Evolutionary conservation across 2,329 filamentous ascomycete species (phyloP).

Genomic region (Colletotrichum melonis): DNA sequence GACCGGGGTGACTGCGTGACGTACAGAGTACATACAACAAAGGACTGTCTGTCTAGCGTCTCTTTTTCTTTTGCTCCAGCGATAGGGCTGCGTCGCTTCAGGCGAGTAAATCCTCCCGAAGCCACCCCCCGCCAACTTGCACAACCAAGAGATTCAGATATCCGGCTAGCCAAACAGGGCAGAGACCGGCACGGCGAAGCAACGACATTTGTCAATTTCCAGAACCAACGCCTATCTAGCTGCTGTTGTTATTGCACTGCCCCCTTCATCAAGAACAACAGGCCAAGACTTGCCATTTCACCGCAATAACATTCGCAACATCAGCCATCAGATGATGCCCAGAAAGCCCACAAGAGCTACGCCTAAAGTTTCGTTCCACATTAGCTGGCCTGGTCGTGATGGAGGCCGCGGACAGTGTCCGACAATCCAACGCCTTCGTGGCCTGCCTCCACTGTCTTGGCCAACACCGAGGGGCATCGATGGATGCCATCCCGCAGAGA

Average conservation of each 20-base stretch:
- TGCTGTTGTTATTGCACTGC: not conserved
- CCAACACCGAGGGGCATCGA: not conserved
- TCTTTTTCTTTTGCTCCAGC: not conserved
- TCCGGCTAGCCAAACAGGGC: not conserved
- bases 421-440: not conserved
- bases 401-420: not conserved
- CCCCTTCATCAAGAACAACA: not conserved
- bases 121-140: not conserved
- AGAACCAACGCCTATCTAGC: not conserved
- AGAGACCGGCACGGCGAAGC: not conserved
- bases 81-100: not conserved
- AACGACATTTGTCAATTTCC: not conserved
- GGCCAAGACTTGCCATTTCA: not conserved
- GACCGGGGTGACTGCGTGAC: not conserved
- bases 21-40: not conserved
- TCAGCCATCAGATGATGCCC: not conserved
- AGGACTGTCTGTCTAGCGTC: not conserved
- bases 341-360: not conserved
- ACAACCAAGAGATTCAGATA: not conserved
- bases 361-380: not conserved
- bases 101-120: conserved; percentile 13
- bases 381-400: not conserved
- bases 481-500: not conserved
- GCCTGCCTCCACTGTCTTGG: not conserved
- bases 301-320: not conserved